Evolutionary conservation across 805 yeast species (phyloP), one percentile per base, ranked within the genome.

Genomic region (Candida quercuum): DNA sequence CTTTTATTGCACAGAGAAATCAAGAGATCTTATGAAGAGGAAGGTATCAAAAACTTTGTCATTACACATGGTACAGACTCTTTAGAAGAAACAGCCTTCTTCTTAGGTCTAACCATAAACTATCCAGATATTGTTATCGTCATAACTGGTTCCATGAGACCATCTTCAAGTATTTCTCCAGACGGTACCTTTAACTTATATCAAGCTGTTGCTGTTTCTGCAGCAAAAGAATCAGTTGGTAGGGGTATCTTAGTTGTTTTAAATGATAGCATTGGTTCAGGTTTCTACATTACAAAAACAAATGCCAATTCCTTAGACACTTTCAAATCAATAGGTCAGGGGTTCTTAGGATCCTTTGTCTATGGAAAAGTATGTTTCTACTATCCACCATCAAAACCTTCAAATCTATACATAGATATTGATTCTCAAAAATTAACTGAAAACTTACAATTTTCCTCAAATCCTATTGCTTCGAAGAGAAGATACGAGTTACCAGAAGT

Each of bases 181-280:
- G 88, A 81, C 53, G 86, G 86, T 3, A 80, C 84, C 6, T 78
- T 80, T 77, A 81, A 81, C 56, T 59, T 81, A 42, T 80, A 78
- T 51, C 85, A 81, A 49, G 84, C 86, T 1, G 77, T 78, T 33
- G 73, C 74, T 13, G 77, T 80, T 22, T 83, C 87, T 3, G 65
- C 82, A 0, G 60, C 67, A 45, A 55, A 59, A 20, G 65, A 69
- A 38, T 69, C 81, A 13, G 52, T 66, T 30, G 72, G 75, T 18
- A 65, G 88, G 47, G 82, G 86, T 20, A 72, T 77, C 3, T 60
- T 81, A 35, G 81, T 81, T 4, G 78, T 82, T 0, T 62, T 81
- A 27, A 81, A 81, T 47, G 88, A 81, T 52, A 72, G 78, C 47
- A 78, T 81, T 32, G 78, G 82, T 16, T 72, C 82, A 3, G 88